These are phyloP conservation scores for Populus davidiana DNA, from an alignment of 345 rosid genomes.

Conservation along the genomic window DNA sequence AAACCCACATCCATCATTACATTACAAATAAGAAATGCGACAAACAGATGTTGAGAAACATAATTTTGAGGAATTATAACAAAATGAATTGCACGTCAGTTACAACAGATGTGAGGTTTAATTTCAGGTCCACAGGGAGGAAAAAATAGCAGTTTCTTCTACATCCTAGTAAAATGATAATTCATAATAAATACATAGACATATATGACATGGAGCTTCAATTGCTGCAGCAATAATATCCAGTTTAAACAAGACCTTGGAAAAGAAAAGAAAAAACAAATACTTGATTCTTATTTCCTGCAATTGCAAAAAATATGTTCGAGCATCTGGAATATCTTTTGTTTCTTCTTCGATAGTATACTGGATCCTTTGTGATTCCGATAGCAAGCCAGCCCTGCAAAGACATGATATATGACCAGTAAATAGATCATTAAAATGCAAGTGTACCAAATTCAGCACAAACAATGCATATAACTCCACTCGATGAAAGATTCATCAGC, in stretches of 20 bases:
- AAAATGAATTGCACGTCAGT: background rate
- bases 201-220: background rate
- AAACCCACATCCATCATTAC: background rate
- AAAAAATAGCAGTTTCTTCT: background rate
- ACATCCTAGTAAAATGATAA: background rate
- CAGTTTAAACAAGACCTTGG: background rate
- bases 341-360: slow-evolving; percentile 62
- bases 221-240: background rate
- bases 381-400: slow-evolving; percentile 79
- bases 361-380: slow-evolving; percentile 79
- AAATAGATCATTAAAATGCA: background rate
- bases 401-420: slow-evolving; percentile 11
- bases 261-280: slow-evolving; percentile 9
- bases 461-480: background rate
- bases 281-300: slow-evolving; percentile 76
- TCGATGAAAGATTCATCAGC: background rate
- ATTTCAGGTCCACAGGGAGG: background rate
- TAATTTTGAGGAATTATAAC: background rate
- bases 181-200: background rate
- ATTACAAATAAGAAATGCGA: background rate
- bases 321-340: slow-evolving; percentile 77
- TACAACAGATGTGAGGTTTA: background rate
- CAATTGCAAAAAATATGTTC: slow-evolving; percentile 69
- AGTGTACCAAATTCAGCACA: slow-evolving; percentile 3
- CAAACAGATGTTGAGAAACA: background rate